These are phyloP conservation scores for Thozetella sp. DNA, from an alignment of 495 filamentous ascomycete species.

Conservation along the genomic window DNA sequence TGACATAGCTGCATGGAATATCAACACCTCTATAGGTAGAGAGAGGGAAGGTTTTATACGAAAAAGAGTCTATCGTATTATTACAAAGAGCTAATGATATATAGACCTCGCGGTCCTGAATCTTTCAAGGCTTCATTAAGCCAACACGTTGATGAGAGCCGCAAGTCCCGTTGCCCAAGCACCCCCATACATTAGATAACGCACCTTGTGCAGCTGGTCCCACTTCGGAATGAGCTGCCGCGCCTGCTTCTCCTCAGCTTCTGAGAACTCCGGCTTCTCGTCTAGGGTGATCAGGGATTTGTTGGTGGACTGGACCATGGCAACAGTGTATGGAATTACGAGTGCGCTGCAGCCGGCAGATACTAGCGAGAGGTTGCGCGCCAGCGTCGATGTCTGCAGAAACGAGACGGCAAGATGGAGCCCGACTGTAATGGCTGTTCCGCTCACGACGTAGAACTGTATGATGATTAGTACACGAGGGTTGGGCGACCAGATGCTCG, in stretches of 20 bases:
- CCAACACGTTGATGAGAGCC: background rate
- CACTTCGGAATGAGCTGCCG: background rate
- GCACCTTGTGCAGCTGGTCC: slow-evolving; percentile 1
- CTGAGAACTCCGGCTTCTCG: background rate
- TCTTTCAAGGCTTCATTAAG: too few relatives aligned
- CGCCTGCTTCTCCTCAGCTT: background rate
- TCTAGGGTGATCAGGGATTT: background rate
- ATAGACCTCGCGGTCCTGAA: too few relatives aligned
- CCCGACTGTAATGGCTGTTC: background rate
- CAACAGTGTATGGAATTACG: slow-evolving; percentile 4
- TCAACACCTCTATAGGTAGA: too few relatives aligned
- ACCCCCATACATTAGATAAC: background rate
- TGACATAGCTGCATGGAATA: too few relatives aligned
- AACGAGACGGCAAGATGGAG: slow-evolving; percentile 2
- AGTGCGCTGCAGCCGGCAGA: background rate
- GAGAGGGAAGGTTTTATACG: too few relatives aligned
- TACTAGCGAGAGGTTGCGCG: slow-evolving; percentile 1
- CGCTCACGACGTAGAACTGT: slow-evolving; percentile 2
- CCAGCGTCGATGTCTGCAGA: background rate
- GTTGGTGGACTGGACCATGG: slow-evolving; percentile 1
- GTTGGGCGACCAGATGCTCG: background rate
- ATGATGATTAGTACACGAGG: background rate
- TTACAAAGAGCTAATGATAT: too few relatives aligned
- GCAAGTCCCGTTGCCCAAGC: slow-evolving; percentile 5
- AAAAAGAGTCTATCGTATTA: too few relatives aligned